Conservation (phyloP, 768 basidiomycete genomes). For the Boletus subparvulus region DNA sequence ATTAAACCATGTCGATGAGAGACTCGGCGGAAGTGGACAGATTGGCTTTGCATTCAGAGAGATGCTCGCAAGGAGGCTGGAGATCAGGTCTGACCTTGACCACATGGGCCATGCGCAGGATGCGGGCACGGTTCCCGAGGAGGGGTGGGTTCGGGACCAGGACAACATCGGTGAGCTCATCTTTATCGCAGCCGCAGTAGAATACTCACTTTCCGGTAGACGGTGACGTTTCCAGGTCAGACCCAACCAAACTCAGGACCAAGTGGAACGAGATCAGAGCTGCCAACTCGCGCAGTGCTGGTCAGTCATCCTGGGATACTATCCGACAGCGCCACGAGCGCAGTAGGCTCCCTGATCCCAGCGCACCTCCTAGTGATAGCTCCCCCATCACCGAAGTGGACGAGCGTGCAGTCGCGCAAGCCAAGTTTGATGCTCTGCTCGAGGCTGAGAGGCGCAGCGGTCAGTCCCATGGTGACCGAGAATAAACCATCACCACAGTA, state of each 20-base stretch:
- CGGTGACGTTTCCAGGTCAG: constrained; percentile 5
- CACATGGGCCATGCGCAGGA: constrained; percentile 2
- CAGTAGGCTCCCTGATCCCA: constrained; percentile 15
- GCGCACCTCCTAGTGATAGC: constrained; percentile 4
- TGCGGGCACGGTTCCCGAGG: constrained; percentile 12
- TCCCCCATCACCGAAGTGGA: constrained; percentile 18
- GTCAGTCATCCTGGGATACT: constrained; percentile 63
- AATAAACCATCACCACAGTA: not conserved
- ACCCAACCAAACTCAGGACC: constrained; percentile 24
- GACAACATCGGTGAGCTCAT: constrained; percentile 13
- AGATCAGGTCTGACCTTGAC: constrained; percentile 6
- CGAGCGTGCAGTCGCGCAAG: constrained; percentile 49
- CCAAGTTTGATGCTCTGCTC: constrained; percentile 55
- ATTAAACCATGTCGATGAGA: constrained; percentile 31
- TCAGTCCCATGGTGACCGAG: constrained; percentile 21
- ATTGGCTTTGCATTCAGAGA: constrained; percentile 25
- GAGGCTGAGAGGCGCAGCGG: constrained; percentile 52
- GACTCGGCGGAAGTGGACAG: constrained; percentile 32
- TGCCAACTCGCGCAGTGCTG: constrained; percentile 44
- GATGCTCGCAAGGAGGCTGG: constrained; percentile 21
- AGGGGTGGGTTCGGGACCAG: constrained; percentile 14
- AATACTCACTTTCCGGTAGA: constrained; percentile 3
- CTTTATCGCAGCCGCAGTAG: not conserved
- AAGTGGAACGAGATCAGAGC: constrained; percentile 70
- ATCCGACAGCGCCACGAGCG: constrained; percentile 60